Evolutionary conservation across 2,329 filamentous ascomycete species (phyloP), one percentile per base, ranked within the genome.

Genomic region (Cucurbitaria berberidis): DNA sequence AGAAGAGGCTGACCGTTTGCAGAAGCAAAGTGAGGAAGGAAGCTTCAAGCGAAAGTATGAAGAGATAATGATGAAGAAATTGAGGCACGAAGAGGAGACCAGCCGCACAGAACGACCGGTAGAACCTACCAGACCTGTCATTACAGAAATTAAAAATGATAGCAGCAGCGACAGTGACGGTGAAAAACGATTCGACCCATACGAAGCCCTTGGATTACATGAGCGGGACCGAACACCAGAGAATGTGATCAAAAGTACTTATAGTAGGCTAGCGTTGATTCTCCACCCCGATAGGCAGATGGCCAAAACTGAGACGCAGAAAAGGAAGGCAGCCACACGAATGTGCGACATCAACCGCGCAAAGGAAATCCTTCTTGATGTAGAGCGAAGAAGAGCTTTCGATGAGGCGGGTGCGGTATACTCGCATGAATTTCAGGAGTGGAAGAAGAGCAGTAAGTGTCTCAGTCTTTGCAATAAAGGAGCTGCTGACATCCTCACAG

Each of bases 321-420:
- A 27, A 10, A 24, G 36, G 4, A 39, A 40, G 9, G 26, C 48
- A 3, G 48, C 32, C 5, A 45, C 39, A 16, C 26, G 48, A 13
- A 48, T 48, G 48, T 21, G 29, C 10, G 38, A 52, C 32, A 52
- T 52, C 39, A 48, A 45, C 24, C 39, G 26, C 30, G 53, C 48
- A 15, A 41, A 34, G 15, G 29, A 36, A 3, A 45, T 52, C 11
- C 44, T 55, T 7, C 16, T 47, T 9, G 39, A 55, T 30, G 48
- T 29, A 3, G 42, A 45, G 32, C 29, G 45, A n/a, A 55, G 39
- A 15, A 26, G 27, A 22, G 53, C 53, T 38, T 55, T 27, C 27
- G 53, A 55, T 29, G 53, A 55, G 19, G 35, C 21, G 34, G 39
- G 43, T 9, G 32, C 43, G 24, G 39, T 52, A 13, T 19, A 30